A percentile compares a stretch with the other conserved stretches of the same genome.
Evolutionary conservation across 2,329 filamentous ascomycete species (phyloP).

Genomic region (Calonectria fujianensis): DNA sequence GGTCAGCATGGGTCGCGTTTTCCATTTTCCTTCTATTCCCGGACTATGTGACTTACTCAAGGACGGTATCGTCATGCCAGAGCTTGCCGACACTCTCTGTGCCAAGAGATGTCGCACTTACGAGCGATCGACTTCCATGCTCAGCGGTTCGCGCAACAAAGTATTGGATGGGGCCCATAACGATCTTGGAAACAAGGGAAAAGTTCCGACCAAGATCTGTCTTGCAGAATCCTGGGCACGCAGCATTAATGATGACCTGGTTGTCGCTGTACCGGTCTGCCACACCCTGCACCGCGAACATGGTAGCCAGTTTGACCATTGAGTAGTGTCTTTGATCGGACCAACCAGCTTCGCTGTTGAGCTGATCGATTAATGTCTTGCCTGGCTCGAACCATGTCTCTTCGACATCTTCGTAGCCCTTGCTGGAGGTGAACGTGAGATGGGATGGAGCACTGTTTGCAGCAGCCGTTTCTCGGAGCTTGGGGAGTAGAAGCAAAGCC

Average conservation of each 20-base stretch:
- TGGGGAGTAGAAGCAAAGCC: constrained; percentile 1
- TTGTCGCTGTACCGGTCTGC: not conserved
- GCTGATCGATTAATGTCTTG: constrained; percentile 3
- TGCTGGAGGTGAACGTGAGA: constrained; percentile 9
- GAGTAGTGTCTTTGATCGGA: constrained; percentile 18
- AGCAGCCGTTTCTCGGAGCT: not conserved
- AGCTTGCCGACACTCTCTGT: not conserved
- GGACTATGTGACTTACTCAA: not conserved
- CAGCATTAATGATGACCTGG: not conserved
- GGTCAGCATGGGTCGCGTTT: not conserved
- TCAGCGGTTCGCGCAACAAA: constrained; percentile 11
- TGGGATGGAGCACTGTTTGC: not conserved
- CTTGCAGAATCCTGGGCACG: constrained; percentile 10
- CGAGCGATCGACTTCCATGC: constrained; percentile 1
- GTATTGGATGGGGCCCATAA: constrained; percentile 8
- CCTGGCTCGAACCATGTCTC: constrained; percentile 7
- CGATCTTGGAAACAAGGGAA: not conserved
- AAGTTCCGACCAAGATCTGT: constrained; percentile 3
- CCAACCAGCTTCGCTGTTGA: not conserved
- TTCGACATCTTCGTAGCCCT: constrained; percentile 11
- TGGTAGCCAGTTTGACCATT: constrained; percentile 15
- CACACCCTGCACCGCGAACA: constrained; percentile 5
- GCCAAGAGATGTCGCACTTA: not conserved
- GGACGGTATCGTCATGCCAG: constrained; percentile 2
- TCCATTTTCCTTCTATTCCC: not conserved